Percentiles rank a stretch among this genome's conserved stretches.
phyloP scores from a whole-genome alignment of 352 stramenopile genomes.

The Globisporangium emineosum region DNA sequence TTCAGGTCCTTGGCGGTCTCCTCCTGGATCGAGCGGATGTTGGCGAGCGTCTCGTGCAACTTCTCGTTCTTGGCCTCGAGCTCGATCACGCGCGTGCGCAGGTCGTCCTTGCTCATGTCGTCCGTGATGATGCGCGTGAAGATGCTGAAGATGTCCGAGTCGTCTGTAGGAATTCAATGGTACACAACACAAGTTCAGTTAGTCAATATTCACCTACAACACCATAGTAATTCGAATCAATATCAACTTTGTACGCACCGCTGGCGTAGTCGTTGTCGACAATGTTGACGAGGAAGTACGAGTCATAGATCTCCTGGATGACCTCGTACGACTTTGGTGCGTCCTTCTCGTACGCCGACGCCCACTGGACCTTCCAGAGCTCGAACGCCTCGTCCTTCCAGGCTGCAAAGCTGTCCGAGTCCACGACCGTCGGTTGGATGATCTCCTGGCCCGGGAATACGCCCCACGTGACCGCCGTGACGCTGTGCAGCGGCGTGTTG shows the following conservation, averaged over 20 bases:
- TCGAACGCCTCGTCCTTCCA: slow-evolving; percentile 97
- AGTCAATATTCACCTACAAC: neutral
- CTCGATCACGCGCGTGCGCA: slow-evolving; percentile 64
- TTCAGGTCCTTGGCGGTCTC: slow-evolving; percentile 51
- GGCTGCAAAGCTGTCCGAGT: slow-evolving; percentile 93
- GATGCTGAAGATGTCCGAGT: slow-evolving; percentile 80
- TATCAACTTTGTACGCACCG: slow-evolving; percentile 20
- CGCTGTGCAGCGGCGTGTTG: slow-evolving; percentile 75
- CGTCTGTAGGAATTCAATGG: slow-evolving; percentile 31
- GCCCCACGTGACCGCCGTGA: slow-evolving; percentile 97
- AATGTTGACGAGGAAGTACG: slow-evolving; percentile 97
- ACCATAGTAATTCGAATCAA: neutral
- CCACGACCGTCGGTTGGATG: slow-evolving; percentile 95
- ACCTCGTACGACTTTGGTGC: slow-evolving; percentile 42
- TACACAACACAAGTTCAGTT: neutral
- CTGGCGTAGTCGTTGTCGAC: slow-evolving; percentile 98
- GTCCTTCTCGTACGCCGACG: slow-evolving; percentile 93
- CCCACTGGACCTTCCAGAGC: slow-evolving; percentile 96
- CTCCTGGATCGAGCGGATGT: slow-evolving; percentile 63
- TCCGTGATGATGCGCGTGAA: slow-evolving; percentile 83
- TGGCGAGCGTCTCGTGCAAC: slow-evolving; percentile 69
- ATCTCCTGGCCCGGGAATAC: slow-evolving; percentile 95
- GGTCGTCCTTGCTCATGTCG: slow-evolving; percentile 73
- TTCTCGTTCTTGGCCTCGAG: slow-evolving; percentile 72
- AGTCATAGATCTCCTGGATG: slow-evolving; percentile 90